Evolutionary conservation across 2,329 filamentous ascomycete genomes (phyloP), one percentile per base, ranked within the genome.

Genomic region (Talaromyces funiculosus): DNA sequence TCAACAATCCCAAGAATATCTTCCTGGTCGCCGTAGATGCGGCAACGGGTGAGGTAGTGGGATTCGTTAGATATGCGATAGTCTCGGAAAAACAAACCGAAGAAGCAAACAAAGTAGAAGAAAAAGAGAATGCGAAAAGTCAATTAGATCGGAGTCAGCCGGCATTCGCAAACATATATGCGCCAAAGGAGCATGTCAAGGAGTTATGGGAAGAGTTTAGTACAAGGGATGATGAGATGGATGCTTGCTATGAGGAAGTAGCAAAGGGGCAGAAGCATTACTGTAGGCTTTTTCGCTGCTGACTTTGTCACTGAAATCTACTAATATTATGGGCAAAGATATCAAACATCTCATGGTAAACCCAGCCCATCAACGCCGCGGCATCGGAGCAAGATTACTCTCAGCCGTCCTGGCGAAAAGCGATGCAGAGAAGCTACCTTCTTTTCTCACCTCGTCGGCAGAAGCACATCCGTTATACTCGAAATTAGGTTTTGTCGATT

Each of bases 291-390:
- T 10, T 4, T n/a, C n/a, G 8, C 16, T 3, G 12, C 7, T 12
- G 8, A 10, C 3, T 33, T 12, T 7, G 12, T 10, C 8, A 33
- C 6, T 5, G 2, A 33, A 33, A 9, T 10, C 9, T 10, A 33
- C 47, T 37, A 2, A 37, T 1, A 6, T 10, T 9, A 9, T 24
- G n/a, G n/a, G 1, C 3, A 42, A 14, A 47, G 59, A 56, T 18
- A 53, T 60, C 31, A 60, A 56, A 40, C 59, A 55, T 40, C 31
- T 60, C 24, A 60, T 60, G 59, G 37, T 56, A 26, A 31, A 56
- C 24, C 59, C 59, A 29, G 16, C 24, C 2, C 53, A 60, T n/a
- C 59, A 60, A 42, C 59, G 59, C 31, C 53, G 53, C n/a, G 59
- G 59, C n/a, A 49, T 60, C 18, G 53, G 59, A 10, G 29, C 29